phyloP scores from a whole-genome alignment of 108 stramenopile genomes.

The Cyclotella atomus region DNA sequence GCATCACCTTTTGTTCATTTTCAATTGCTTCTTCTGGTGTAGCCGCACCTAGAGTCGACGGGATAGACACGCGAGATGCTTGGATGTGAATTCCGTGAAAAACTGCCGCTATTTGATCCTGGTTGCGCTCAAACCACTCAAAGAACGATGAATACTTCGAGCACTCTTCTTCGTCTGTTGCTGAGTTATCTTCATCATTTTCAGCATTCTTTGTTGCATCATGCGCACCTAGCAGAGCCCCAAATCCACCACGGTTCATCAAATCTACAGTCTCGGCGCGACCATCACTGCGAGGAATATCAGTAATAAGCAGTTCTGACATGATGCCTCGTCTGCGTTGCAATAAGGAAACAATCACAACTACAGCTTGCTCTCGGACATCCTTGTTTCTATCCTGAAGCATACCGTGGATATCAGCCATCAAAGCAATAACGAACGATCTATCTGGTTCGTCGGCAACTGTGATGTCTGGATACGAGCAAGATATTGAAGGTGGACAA shows the following conservation, averaged over 20 bases:
- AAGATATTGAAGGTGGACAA: constrained; percentile 41
- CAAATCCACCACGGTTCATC: constrained; percentile 86
- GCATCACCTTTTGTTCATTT: constrained; percentile 78
- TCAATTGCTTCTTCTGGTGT: constrained; percentile 80
- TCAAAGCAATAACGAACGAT: constrained; percentile 67
- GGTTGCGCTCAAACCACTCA: constrained; percentile 78
- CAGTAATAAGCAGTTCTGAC: constrained; percentile 78
- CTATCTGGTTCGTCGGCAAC: constrained; percentile 68
- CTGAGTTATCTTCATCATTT: constrained; percentile 25
- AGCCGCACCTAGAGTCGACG: constrained; percentile 49
- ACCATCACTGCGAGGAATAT: constrained; percentile 56
- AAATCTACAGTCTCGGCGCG: constrained; percentile 78
- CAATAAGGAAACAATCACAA: constrained; percentile 70
- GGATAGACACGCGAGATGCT: constrained; percentile 55
- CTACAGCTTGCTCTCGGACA: constrained; percentile 65
- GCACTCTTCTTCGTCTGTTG: constrained; percentile 30
- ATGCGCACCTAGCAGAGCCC: constrained; percentile 75
- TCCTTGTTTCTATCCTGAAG: constrained; percentile 59
- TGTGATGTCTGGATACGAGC: constrained; percentile 71
- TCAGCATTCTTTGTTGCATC: constrained; percentile 70
- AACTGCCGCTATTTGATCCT: constrained; percentile 66
- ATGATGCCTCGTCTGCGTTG: constrained; percentile 68
- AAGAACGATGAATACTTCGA: constrained; percentile 80
- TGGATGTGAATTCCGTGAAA: constrained; percentile 69
- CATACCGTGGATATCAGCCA: constrained; percentile 71